These are phyloP conservation scores for Nyctanthes arbortristis DNA, from an alignment of 257 asterid genomes.

Conservation along the genomic window DNA sequence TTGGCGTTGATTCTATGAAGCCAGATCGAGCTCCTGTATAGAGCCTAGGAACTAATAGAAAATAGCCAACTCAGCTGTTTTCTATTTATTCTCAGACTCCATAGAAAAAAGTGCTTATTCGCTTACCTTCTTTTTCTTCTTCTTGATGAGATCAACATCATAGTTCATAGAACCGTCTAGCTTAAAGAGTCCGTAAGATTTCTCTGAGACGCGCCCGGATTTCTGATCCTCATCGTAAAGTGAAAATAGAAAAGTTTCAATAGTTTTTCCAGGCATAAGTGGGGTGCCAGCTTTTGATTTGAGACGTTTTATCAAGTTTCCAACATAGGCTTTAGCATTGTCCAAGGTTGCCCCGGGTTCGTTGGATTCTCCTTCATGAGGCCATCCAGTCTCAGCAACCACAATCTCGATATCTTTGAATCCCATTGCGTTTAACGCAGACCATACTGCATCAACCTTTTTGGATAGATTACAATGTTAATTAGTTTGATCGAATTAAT, in stretches of 20 bases:
- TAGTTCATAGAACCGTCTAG: conserved; percentile 67
- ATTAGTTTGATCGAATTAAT: too few relatives aligned
- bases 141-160: conserved; percentile 63
- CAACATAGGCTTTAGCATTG: conserved; percentile 84
- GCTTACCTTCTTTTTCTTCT: too few relatives aligned
- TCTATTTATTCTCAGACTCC: too few relatives aligned
- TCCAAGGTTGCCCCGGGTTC: conserved; percentile 79
- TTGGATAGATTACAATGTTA: conserved; percentile 11
- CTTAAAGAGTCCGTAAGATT: conserved; percentile 74
- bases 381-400: conserved; percentile 99
- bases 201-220: conserved; percentile 80
- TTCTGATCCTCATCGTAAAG: conserved; percentile 90
- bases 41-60: too few relatives aligned
- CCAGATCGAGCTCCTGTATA: too few relatives aligned
- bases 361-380: conserved; percentile 80
- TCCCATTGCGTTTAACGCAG: conserved; percentile 80
- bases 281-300: conserved; percentile 90
- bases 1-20: too few relatives aligned
- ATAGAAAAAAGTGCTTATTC: too few relatives aligned
- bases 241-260: conserved; percentile 88
- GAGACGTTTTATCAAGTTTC: conserved; percentile 83
- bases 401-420: conserved; percentile 83
- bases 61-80: too few relatives aligned
- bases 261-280: conserved; percentile 89
- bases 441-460: conserved; percentile 84